These are phyloP conservation scores for Maudiozyma humilis DNA, from an alignment of 1,139 yeast species.

Conservation along the genomic window DNA sequence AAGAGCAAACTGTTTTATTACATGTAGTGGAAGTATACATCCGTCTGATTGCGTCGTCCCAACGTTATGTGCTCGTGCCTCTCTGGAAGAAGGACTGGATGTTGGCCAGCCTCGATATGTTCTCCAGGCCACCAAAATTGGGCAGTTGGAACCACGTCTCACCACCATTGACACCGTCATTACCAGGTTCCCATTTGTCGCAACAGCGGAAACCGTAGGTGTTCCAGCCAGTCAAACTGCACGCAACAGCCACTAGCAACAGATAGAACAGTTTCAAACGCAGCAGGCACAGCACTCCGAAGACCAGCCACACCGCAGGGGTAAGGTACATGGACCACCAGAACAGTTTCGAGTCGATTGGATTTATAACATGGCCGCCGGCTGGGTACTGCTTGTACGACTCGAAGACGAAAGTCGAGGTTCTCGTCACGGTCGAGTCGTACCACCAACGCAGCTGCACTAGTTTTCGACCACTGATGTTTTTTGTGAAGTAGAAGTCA, in stretches of 20 bases:
- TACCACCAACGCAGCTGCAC: constrained; percentile 98
- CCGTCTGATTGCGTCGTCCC: too few relatives aligned
- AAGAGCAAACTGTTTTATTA: too few relatives aligned
- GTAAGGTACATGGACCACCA: constrained; percentile 73
- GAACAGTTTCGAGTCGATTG: constrained; percentile 81
- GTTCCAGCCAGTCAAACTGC: constrained; percentile 67
- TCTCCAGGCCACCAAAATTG: constrained; percentile 23
- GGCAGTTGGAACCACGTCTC: constrained; percentile 29
- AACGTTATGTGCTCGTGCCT: constrained; percentile 4
- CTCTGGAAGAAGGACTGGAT: constrained; percentile 26
- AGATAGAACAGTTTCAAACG: constrained; percentile 73
- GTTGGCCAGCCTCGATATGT: constrained; percentile 20
- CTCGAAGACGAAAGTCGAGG: constrained; percentile 34
- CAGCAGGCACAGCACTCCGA: constrained; percentile 69
- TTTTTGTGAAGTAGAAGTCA: constrained; percentile 91
- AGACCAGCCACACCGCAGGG: constrained; percentile 66
- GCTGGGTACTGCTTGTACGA: constrained; percentile 28
- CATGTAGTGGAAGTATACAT: too few relatives aligned
- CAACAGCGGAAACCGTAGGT: constrained; percentile 86
- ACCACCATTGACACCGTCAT: constrained; percentile 8
- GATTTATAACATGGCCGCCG: constrained; percentile 53
- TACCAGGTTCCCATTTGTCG: constrained; percentile 50
- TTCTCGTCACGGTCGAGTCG: constrained; percentile 35
- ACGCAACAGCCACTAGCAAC: constrained; percentile 54
- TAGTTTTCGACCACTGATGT: constrained; percentile 77